Evolutionary conservation across 805 yeast genomes (phyloP).

Genomic region (Saccharomycopsis sp.): DNA sequence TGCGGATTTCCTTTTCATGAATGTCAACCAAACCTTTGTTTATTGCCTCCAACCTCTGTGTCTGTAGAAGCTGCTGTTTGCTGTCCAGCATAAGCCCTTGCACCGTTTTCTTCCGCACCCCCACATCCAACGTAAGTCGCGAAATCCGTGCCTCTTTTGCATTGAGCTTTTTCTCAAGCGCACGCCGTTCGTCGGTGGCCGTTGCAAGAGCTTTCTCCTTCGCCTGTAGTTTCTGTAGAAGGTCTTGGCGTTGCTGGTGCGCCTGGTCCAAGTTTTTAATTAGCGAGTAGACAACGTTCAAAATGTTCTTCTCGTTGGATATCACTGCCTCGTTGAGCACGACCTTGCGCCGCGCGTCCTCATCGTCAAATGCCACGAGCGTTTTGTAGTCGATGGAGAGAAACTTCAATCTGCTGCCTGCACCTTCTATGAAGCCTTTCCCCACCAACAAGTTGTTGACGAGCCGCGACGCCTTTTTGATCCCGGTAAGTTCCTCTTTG

Average conservation of each 20-base stretch:
- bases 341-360: not conserved
- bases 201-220: constrained; percentile 6
- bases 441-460: constrained; percentile 8
- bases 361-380: not conserved
- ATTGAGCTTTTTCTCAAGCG: not conserved
- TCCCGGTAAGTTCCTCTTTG: constrained; percentile 10
- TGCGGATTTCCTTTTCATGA: constrained; percentile 14
- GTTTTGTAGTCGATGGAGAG: not conserved
- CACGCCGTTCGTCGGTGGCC: not conserved
- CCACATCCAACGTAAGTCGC: not conserved
- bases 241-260: constrained; percentile 7
- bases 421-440: constrained; percentile 10
- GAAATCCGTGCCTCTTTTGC: not conserved
- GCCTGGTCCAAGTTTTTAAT: constrained; percentile 10
- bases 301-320: constrained; percentile 16
- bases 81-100: not conserved
- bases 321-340: constrained; percentile 10
- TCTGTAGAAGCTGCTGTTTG: not conserved
- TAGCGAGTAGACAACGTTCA: constrained; percentile 15
- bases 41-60: constrained; percentile 1
- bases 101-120: not conserved
- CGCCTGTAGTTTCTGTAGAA: not conserved
- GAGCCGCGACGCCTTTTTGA: constrained; percentile 14
- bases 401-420: not conserved
- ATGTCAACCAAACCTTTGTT: constrained; percentile 3